A percentile compares a stretch with the other conserved stretches of the same genome.
These are phyloP conservation scores for Falciphora oryzae DNA, from an alignment of 2,329 filamentous ascomycete genomes.

Conservation along the genomic window DNA sequence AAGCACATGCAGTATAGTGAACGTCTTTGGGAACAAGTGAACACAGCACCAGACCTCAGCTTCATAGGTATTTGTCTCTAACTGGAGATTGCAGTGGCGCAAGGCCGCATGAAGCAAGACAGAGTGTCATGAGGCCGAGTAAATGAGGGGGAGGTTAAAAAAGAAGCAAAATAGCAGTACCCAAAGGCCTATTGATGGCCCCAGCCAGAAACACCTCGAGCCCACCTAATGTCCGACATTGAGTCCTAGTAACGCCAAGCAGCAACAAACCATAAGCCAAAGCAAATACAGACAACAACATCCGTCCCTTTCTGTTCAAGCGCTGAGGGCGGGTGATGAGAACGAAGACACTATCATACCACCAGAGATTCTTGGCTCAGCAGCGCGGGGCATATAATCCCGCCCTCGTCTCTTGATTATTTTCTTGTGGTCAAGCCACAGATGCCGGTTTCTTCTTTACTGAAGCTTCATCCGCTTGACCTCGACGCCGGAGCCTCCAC, in stretches of 20 bases:
- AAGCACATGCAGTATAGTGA: too few species aligned
- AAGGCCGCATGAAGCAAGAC: neutral
- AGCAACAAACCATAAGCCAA: neutral
- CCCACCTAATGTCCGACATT: neutral
- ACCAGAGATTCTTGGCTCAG: neutral
- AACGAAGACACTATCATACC: neutral
- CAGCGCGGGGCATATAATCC: neutral
- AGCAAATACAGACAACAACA: neutral
- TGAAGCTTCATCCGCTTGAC: slow-evolving; percentile 47
- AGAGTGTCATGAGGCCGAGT: neutral
- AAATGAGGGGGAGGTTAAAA: neutral
- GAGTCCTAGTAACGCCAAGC: neutral
- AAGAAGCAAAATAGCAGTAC: neutral
- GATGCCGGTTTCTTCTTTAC: neutral
- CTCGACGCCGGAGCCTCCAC: slow-evolving; percentile 31
- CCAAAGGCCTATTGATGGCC: neutral
- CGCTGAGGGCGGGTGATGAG: neutral
- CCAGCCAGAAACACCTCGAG: neutral
- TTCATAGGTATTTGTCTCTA: neutral
- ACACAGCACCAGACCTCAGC: too few species aligned
- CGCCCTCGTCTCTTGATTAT: neutral
- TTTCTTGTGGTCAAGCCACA: neutral
- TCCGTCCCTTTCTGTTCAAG: neutral
- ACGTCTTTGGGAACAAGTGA: too few species aligned
- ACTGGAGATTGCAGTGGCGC: neutral